Conservation (phyloP, 2,329 filamentous ascomycete species). For the Fusarium chlamydosporum region DNA sequence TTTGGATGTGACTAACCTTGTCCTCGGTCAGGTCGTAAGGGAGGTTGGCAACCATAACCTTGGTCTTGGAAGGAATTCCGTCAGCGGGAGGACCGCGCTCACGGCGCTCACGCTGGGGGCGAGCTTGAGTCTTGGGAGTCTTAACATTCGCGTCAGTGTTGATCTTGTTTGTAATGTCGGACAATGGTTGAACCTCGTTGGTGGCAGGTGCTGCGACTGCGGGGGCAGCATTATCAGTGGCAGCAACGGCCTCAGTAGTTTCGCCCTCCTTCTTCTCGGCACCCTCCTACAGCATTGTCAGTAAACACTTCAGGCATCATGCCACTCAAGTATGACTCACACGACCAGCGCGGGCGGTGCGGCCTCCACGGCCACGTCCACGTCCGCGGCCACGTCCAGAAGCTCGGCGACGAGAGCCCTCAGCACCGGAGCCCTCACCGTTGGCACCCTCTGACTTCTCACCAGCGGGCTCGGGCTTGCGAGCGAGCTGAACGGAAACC, state of each 20-base stretch:
- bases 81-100: slow-evolving; percentile 97
- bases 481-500: slow-evolving; percentile 98
- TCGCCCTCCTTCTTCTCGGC: slow-evolving; percentile 64
- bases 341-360: slow-evolving; percentile 71
- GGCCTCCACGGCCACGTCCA: slow-evolving; percentile 77
- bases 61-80: slow-evolving; percentile 98
- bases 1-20: slow-evolving; percentile 73
- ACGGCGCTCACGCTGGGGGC: slow-evolving; percentile 72
- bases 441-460: slow-evolving; percentile 82
- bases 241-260: slow-evolving; percentile 55
- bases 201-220: slow-evolving; percentile 62
- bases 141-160: slow-evolving; percentile 73
- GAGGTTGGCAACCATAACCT: slow-evolving; percentile 99
- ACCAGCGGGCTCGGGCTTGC: slow-evolving; percentile 90
- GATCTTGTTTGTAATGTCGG: slow-evolving; percentile 72
- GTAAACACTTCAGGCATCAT: background rate
- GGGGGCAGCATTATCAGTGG: slow-evolving; percentile 62
- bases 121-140: slow-evolving; percentile 68
- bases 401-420: slow-evolving; percentile 73
- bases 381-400: slow-evolving; percentile 77
- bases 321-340: slow-evolving; percentile 46
- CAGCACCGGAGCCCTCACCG: slow-evolving; percentile 80
- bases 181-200: slow-evolving; percentile 70
- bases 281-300: slow-evolving; percentile 51
- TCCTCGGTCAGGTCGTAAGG: slow-evolving; percentile 98